Base-by-base conservation (phyloP, 805 yeast species). In the Cyberlindnera amylophila region DNA sequence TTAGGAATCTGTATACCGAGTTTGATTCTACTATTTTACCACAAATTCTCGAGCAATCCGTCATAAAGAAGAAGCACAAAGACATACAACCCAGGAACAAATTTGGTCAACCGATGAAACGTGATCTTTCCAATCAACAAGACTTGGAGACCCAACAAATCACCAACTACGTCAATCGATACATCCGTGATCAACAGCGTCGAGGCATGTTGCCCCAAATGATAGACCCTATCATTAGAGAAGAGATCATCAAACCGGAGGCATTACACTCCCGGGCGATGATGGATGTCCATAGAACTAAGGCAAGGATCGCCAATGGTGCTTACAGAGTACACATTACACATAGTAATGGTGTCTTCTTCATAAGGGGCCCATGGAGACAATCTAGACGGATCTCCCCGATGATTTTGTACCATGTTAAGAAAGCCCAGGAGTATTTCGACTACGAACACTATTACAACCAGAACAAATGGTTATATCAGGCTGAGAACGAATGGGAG, bases 301-400 rank as follows among this genome's bases (percentile, higher is more conserved):
- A 27, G 6, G 18, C 26, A 16, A 42, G 38, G n/a, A 17, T 47
- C 4, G 7, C 19, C 1, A 36, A 27, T 3, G 60, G 62, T 1
- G 50, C 61, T 3, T 56, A 56, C 30, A 34, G 36, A 16, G 52
- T 51, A 0, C 53, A 49, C 9, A 27, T 49, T 1, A 35, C 54
- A 1, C 10, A n/a, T 3, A 26, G 50, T 10, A 41, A 49, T 2
- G 48, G 32, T 7, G 16, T 53, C 2, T 10, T 27, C 5, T 54
- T 55, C 14, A 26, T 56, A 2, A 38, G 61, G 30, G 50, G 46
- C 1, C 57, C 56, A 2, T 52, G 54, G 51, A 36, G 32, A 12
- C 60, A 57, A 38, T 38, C 38, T 5, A 24, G 37, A 1, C 32
- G 30, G 14, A 35, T 57, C 1, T 42, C 52, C 13, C 47, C 45